These are phyloP conservation scores for Cephaloascus fragrans DNA, from an alignment of 805 yeast genomes.

Conservation along the genomic window DNA sequence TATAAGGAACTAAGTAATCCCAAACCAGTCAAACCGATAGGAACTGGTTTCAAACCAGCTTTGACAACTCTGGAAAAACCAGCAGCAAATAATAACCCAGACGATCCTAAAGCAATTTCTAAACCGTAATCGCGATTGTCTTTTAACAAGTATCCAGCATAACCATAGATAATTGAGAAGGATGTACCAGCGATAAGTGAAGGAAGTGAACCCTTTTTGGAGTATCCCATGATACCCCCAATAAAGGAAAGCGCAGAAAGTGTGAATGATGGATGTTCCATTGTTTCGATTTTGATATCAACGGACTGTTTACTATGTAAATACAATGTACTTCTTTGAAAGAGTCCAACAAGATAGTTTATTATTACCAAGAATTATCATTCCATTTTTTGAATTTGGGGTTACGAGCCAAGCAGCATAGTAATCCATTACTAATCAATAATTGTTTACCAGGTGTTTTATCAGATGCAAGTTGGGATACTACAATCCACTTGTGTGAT, in stretches of 20 bases:
- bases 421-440: too few relatives aligned
- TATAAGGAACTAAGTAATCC: constrained; percentile 60
- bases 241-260: constrained; percentile 57
- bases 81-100: constrained; percentile 55
- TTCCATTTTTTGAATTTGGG: too few relatives aligned
- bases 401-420: too few relatives aligned
- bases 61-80: constrained; percentile 65
- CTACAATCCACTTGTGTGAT: too few relatives aligned
- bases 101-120: constrained; percentile 68
- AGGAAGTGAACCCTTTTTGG: constrained; percentile 63
- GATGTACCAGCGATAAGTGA: constrained; percentile 71
- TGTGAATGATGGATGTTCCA: constrained; percentile 77
- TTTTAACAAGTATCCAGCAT: constrained; percentile 65
- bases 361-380: too few relatives aligned
- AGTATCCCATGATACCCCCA: constrained; percentile 66
- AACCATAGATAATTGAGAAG: constrained; percentile 50
- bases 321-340: too few relatives aligned
- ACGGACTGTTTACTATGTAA: too few relatives aligned
- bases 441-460: too few relatives aligned
- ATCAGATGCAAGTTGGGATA: too few relatives aligned
- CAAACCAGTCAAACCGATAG: constrained; percentile 49
- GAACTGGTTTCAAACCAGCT: constrained; percentile 64
- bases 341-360: too few relatives aligned
- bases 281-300: constrained; percentile 11
- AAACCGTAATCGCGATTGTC: constrained; percentile 73